Conservation (phyloP, 179 eudicot genomes). For the Actinidia arguta region DNA sequence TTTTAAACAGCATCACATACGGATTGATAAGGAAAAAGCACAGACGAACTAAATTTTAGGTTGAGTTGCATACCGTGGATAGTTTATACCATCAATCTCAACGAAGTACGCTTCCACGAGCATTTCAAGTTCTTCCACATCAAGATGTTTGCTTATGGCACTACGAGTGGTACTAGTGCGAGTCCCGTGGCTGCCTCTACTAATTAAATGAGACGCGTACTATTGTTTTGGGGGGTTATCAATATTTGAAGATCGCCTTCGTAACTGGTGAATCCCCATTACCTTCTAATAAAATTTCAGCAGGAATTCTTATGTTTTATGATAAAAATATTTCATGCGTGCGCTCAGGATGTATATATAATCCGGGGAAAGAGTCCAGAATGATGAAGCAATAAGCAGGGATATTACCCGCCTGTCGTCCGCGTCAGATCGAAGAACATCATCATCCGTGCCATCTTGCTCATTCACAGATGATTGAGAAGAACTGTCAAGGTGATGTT, state of each 20-base stretch:
- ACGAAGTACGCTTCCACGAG: constrained; percentile 98
- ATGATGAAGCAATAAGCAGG: neutral
- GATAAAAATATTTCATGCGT: neutral
- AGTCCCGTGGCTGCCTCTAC: constrained; percentile 71
- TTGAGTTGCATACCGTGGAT: constrained; percentile 69
- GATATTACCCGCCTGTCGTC: constrained; percentile 63
- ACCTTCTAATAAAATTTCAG: constrained; percentile 58
- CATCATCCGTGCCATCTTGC: constrained; percentile 62
- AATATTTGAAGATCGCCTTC: constrained; percentile 45
- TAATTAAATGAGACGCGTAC: constrained; percentile 45
- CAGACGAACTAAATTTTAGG: neutral
- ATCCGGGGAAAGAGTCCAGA: neutral
- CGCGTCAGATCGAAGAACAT: constrained; percentile 48
- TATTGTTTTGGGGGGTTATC: constrained; percentile 48
- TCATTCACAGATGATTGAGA: constrained; percentile 66
- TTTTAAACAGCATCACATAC: neutral
- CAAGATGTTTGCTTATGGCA: constrained; percentile 82
- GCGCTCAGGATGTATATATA: no score
- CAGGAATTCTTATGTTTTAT: constrained; percentile 50
- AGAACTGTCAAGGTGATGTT: constrained; percentile 73
- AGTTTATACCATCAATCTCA: constrained; percentile 94
- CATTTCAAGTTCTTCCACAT: constrained; percentile 99
- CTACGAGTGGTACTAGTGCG: constrained; percentile 79
- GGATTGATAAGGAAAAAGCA: neutral
- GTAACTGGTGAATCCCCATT: constrained; percentile 50